Base-by-base conservation (phyloP, 2,329 filamentous ascomycete species). In the Clonostachys rhizophaga region DNA sequence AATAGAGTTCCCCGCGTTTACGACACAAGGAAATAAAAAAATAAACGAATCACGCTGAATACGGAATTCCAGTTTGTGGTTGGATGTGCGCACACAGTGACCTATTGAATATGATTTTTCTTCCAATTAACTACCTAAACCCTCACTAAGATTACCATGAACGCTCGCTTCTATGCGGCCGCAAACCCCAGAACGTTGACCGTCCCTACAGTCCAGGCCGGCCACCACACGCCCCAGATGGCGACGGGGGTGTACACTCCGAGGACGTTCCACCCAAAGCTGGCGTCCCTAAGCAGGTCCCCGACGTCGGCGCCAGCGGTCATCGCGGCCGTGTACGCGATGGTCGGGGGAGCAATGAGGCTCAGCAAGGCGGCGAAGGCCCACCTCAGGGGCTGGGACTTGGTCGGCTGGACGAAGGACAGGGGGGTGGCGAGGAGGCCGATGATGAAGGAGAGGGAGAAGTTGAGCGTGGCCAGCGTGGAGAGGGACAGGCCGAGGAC, bases 161-260 rank as follows among this genome's bases (percentile, higher is more conserved):
- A 18, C 18, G 18, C 18, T 18, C 18, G 18, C 18, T 18, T 18
- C 18, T 30, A 30, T 30, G 24, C 24, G 24, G 24, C 24, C 9
- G 24, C 24, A 30, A 30, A 30, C 24, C 76, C 76, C 47, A 81
- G 66, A 41, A 83, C 71, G 20, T 79, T 69, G 6, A 83, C 64
- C 49, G 73, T 70, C 3, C 78, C 87, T 7, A 84, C 78, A 36
- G 94, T 65, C 91, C 91, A 96, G 8, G 89, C 90, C 1, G 91
- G 91, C 87, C 90, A 94, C 91, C 91, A 96, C 40, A 96, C 84
- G 62, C 90, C 87, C 89, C 91, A 96, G n/a, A 96, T 78, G 11
- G 95, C 82, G 16, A 96, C 83, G 50, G 89, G 86, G 2, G 91
- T 95, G 72, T 91, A 95, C 78, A 94, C 82, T 2, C 90, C 89